Evolutionary conservation across 495 filamentous ascomycete genomes (phyloP).

Genomic region (Chlorociboria aeruginascens): DNA sequence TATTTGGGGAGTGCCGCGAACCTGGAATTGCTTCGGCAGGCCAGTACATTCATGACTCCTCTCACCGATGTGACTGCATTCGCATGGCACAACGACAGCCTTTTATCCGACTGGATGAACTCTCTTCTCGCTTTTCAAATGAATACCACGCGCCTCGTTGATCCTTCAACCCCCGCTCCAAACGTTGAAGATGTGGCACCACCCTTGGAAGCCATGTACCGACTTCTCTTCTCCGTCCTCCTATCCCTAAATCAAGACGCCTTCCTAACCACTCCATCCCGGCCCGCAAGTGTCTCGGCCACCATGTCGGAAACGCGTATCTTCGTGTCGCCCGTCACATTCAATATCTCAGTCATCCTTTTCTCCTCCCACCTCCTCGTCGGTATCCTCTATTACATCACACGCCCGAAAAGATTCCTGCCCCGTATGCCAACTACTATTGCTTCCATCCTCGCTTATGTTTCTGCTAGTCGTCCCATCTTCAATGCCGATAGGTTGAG

Average conservation of each 20-base stretch:
- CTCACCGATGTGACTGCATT: neutral
- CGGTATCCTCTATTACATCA: slow-evolving; percentile 22
- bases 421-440: slow-evolving; percentile 29
- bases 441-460: slow-evolving; percentile 24
- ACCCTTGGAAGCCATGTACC: slow-evolving; percentile 17
- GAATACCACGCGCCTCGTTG: slow-evolving; percentile 19
- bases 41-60: neutral
- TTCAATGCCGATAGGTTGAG: slow-evolving; percentile 6
- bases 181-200: slow-evolving; percentile 11
- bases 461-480: slow-evolving; percentile 18
- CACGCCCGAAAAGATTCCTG: slow-evolving; percentile 21
- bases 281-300: neutral
- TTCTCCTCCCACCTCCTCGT: slow-evolving; percentile 25
- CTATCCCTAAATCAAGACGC: slow-evolving; percentile 21
- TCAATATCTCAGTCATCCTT: slow-evolving; percentile 21
- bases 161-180: slow-evolving; percentile 20
- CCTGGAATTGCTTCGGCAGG: neutral
- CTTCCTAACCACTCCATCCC: slow-evolving; percentile 12
- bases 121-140: slow-evolving; percentile 21
- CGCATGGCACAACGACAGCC: slow-evolving; percentile 27
- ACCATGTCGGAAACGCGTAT: slow-evolving; percentile 20
- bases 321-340: slow-evolving; percentile 25
- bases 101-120: slow-evolving; percentile 24
- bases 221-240: slow-evolving; percentile 24
- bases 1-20: neutral